Evolutionary conservation across 257 asterid species (phyloP).

Genomic region (Solanum arcanum): DNA sequence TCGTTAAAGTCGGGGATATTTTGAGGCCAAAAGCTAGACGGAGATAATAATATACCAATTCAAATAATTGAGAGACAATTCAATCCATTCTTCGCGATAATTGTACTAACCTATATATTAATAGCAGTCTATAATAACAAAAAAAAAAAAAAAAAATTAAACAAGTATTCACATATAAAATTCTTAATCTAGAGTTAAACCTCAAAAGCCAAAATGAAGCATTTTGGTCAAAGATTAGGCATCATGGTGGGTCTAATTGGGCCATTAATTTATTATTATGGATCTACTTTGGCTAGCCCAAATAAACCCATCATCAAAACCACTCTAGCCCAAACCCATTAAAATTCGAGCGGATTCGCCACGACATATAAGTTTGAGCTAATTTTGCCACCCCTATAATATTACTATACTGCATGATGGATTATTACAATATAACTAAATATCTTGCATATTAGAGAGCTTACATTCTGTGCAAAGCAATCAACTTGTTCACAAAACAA

Average conservation of each 20-base stretch:
- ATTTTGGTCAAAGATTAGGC: neutral
- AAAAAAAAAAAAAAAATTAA: no score
- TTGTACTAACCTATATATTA: neutral
- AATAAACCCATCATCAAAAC: neutral
- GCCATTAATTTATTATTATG: neutral
- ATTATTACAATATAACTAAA: neutral
- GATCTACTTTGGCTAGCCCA: neutral
- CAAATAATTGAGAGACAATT: rapidly evolving
- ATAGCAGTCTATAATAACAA: no score
- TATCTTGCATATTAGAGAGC: neutral
- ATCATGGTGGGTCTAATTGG: neutral
- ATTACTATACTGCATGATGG: neutral
- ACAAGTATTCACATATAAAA: no score
- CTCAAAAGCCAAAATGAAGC: neutral
- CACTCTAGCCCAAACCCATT: neutral
- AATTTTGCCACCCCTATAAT: neutral
- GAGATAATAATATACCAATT: no score
- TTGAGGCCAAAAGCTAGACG: no score
- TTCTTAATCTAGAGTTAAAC: neutral
- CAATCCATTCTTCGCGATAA: no score
- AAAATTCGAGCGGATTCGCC: no score
- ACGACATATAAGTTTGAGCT: neutral
- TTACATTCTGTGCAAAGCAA: neutral
- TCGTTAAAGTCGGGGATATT: no score
- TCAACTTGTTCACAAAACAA: neutral